phyloP scores from a whole-genome alignment of 2,329 filamentous ascomycete genomes.

The Fusarium sp. region DNA sequence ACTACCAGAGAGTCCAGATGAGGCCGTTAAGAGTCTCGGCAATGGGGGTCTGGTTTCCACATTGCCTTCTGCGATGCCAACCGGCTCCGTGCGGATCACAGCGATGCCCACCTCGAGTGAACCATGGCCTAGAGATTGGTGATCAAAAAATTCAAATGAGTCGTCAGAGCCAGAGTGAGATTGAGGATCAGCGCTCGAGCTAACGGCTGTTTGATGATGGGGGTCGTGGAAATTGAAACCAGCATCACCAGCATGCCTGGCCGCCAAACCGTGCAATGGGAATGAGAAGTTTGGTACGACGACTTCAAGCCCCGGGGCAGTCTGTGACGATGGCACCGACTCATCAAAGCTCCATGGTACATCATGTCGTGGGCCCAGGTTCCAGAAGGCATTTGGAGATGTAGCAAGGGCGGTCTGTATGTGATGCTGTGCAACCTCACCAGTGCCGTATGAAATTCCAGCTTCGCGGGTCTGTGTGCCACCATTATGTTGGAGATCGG shows the following conservation, averaged over 20 bases:
- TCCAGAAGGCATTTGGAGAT: too few species aligned
- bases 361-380: too few species aligned
- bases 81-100: not conserved
- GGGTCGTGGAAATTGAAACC: accelerated
- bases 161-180: accelerated
- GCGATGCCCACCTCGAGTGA: accelerated
- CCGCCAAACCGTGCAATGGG: accelerated
- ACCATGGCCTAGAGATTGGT: accelerated
- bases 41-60: not conserved
- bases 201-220: accelerated
- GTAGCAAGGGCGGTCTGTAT: accelerated
- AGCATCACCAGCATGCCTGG: accelerated
- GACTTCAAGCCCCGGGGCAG: not conserved
- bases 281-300: not conserved
- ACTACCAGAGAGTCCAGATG: too few species aligned
- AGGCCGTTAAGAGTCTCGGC: accelerated
- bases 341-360: not conserved
- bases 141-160: accelerated
- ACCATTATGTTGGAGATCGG: accelerated
- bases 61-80: not conserved
- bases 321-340: accelerated
- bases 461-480: too few species aligned
- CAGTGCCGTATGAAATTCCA: accelerated
- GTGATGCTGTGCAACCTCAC: accelerated
- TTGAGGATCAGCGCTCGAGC: too few species aligned